These are phyloP conservation scores for Rhizopogon vesiculosus DNA, from an alignment of 768 basidiomycete species.

Conservation along the genomic window DNA sequence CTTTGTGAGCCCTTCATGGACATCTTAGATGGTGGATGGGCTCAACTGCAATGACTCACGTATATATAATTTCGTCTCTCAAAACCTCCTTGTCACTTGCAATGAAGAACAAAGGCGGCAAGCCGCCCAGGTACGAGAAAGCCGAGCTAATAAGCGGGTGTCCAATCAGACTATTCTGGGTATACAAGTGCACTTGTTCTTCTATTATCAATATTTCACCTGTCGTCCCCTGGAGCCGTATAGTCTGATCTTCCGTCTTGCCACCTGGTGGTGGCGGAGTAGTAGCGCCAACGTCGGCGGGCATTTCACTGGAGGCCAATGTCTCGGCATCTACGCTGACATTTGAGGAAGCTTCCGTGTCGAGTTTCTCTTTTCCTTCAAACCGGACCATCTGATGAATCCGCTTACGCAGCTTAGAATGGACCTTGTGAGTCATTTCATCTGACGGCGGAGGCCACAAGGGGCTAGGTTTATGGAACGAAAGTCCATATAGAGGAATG, in stretches of 20 bases:
- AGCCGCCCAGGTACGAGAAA: slow-evolving; percentile 79
- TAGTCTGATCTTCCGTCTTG: slow-evolving; percentile 36
- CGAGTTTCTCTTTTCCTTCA: slow-evolving; percentile 16
- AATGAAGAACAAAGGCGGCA: slow-evolving; percentile 83
- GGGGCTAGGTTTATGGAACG: slow-evolving; percentile 72
- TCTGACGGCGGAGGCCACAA: slow-evolving; percentile 76
- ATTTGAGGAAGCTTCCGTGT: background rate
- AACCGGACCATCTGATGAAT: slow-evolving; percentile 52
- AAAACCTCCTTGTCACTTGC: slow-evolving; percentile 89
- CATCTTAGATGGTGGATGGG: background rate
- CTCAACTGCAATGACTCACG: slow-evolving; percentile 34
- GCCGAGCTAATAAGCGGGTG: slow-evolving; percentile 86
- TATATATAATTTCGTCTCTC: slow-evolving; percentile 87
- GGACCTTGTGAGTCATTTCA: slow-evolving; percentile 54
- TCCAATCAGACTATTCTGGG: slow-evolving; percentile 67
- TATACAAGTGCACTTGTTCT: slow-evolving; percentile 82
- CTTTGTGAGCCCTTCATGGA: slow-evolving; percentile 77
- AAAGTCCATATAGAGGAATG: slow-evolving; percentile 70
- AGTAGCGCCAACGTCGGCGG: slow-evolving; percentile 47
- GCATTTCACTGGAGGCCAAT: slow-evolving; percentile 24
- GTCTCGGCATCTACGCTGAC: slow-evolving; percentile 1
- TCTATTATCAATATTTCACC: slow-evolving; percentile 53
- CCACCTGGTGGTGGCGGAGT: slow-evolving; percentile 35
- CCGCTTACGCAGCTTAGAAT: slow-evolving; percentile 52
- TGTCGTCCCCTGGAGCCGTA: slow-evolving; percentile 38